These are phyloP conservation scores for Capronia coronata DNA, from an alignment of 2,329 filamentous ascomycete species.

Conservation along the genomic window DNA sequence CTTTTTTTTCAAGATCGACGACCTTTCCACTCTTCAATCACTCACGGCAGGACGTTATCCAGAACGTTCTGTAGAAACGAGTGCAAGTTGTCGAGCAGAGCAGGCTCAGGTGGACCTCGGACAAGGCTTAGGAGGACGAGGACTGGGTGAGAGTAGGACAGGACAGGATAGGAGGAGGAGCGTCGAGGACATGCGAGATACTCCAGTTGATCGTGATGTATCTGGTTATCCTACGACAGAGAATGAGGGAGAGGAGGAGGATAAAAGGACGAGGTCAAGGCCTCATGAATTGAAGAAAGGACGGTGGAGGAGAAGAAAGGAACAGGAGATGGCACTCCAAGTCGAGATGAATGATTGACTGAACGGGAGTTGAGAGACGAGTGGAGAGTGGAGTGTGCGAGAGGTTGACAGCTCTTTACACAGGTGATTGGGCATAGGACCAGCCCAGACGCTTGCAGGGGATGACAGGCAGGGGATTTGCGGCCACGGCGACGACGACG, in stretches of 20 bases:
- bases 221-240: slow-evolving; percentile 24
- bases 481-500: slow-evolving; percentile 16
- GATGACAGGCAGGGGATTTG: slow-evolving; percentile 13
- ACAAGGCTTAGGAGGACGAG: slow-evolving; percentile 21
- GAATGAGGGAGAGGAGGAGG: slow-evolving; percentile 16
- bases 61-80: slow-evolving; percentile 25
- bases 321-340: slow-evolving; percentile 20
- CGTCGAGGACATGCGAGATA: slow-evolving; percentile 27
- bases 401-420: slow-evolving; percentile 15
- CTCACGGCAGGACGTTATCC: slow-evolving; percentile 25
- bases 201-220: slow-evolving; percentile 23
- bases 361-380: slow-evolving; percentile 13
- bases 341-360: slow-evolving; percentile 15
- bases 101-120: slow-evolving; percentile 13
- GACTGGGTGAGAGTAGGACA: slow-evolving; percentile 13
- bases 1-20: background rate
- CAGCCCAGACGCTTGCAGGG: slow-evolving; percentile 25
- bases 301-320: slow-evolving; percentile 16
- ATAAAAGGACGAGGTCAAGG: slow-evolving; percentile 23
- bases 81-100: slow-evolving; percentile 15
- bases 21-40: slow-evolving; percentile 4
- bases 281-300: slow-evolving; percentile 17
- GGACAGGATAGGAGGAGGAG: slow-evolving; percentile 19
- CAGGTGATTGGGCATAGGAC: slow-evolving; percentile 17
- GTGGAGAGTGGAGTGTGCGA: slow-evolving; percentile 22